Conservation (phyloP, 2,329 filamentous ascomycete genomes). For the Drechslera avenae region DNA sequence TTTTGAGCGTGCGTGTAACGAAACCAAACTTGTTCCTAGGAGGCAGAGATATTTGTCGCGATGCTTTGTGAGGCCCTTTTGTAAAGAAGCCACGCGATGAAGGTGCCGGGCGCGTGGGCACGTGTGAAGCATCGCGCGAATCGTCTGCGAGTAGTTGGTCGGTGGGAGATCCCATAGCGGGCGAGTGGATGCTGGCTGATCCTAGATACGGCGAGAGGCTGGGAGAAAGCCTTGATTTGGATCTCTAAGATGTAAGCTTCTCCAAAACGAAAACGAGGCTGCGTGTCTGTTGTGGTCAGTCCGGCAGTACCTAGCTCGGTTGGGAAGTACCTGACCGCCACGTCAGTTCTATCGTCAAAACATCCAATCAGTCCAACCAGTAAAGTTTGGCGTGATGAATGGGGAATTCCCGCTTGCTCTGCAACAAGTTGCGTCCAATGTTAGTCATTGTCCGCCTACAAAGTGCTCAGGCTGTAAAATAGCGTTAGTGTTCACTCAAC, state of each 20-base stretch:
- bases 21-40: neutral
- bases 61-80: neutral
- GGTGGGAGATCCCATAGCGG: neutral
- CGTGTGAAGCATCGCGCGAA: neutral
- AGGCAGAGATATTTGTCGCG: neutral
- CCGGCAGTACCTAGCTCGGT: constrained; percentile 8
- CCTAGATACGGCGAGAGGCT: neutral
- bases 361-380: neutral
- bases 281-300: constrained; percentile 4
- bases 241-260: neutral
- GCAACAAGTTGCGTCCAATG: too few species aligned
- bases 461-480: neutral
- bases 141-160: neutral
- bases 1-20: too few species aligned
- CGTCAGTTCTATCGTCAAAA: neutral
- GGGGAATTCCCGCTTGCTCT: too few species aligned
- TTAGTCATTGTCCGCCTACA: neutral
- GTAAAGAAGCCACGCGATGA: neutral
- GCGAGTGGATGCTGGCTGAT: neutral
- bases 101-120: constrained; percentile 3
- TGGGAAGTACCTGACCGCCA: constrained; percentile 5
- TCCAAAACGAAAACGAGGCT: constrained; percentile 2
- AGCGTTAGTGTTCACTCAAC: too few species aligned
- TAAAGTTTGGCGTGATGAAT: too few species aligned
- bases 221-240: neutral